A percentile compares a stretch with the other conserved stretches of the same genome.
Evolutionary conservation across 2,329 filamentous ascomycete species (phyloP).

Genomic region (Aotearoamyces nothofagi): DNA sequence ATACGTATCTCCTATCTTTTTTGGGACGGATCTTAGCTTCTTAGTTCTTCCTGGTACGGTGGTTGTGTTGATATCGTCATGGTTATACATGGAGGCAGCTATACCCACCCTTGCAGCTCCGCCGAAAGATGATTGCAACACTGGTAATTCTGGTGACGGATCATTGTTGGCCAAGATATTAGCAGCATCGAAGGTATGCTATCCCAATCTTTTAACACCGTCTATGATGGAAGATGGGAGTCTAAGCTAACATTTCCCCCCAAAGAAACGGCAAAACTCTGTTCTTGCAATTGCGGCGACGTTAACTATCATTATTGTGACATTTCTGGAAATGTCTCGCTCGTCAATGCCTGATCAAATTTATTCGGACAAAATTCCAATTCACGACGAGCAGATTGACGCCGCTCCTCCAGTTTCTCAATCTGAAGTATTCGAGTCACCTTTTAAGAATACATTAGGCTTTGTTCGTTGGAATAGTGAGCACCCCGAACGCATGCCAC

Average conservation of each 20-base stretch:
- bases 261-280: background rate
- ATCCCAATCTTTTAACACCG: too few species aligned
- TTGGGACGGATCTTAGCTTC: slow-evolving; percentile 16
- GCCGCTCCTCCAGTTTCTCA: slow-evolving; percentile 1
- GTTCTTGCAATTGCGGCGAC: background rate
- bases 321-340: background rate
- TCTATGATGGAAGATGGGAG: too few species aligned
- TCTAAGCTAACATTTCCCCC: background rate
- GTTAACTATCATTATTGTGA: background rate
- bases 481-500: slow-evolving; percentile 14
- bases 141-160: slow-evolving; percentile 10
- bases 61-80: slow-evolving; percentile 19
- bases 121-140: slow-evolving; percentile 7
- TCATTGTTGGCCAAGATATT: background rate
- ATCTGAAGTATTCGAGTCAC: slow-evolving; percentile 10
- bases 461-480: slow-evolving; percentile 17
- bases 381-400: slow-evolving; percentile 7
- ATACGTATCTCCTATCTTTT: slow-evolving; percentile 18
- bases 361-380: slow-evolving; percentile 8
- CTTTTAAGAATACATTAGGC: slow-evolving; percentile 17
- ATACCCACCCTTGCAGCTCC: slow-evolving; percentile 11
- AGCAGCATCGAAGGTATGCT: background rate
- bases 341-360: background rate
- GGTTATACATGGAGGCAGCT: slow-evolving; percentile 18
- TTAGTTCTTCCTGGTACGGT: slow-evolving; percentile 17